Conservation (phyloP, 768 basidiomycete genomes). For the Lactarius hengduanensis region DNA sequence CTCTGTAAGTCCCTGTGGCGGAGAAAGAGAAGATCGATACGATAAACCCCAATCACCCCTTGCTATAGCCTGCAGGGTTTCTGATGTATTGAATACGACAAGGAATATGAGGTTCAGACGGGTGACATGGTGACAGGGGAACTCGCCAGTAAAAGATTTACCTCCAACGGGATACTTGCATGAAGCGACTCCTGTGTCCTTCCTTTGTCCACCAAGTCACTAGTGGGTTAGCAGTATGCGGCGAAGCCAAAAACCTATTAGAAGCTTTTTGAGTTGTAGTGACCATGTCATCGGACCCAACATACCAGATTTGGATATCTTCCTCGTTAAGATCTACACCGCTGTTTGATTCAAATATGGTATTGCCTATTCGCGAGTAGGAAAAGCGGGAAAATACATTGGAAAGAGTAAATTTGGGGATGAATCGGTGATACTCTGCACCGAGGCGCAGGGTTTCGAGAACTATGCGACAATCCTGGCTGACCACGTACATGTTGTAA, state of each 20-base stretch:
- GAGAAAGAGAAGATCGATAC: neutral
- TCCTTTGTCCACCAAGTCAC: neutral
- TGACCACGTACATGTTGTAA: neutral
- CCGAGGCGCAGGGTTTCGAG: neutral
- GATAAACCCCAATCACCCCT: neutral
- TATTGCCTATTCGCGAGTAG: neutral
- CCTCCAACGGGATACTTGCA: neutral
- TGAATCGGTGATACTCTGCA: neutral
- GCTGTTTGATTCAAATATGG: neutral
- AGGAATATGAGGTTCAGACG: neutral
- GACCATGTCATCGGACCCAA: constrained; percentile 12
- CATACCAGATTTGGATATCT: constrained; percentile 18
- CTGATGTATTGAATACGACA: neutral
- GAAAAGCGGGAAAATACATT: neutral
- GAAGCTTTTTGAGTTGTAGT: neutral
- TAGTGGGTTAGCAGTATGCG: neutral
- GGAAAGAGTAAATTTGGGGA: neutral
- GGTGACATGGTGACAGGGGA: neutral
- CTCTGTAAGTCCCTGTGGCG: neutral
- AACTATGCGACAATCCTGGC: neutral
- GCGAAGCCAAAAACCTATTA: neutral
- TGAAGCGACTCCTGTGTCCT: neutral
- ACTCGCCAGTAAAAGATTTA: neutral
- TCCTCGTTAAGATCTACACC: constrained; percentile 21
- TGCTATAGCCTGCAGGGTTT: neutral